Conservation (phyloP, 768 basidiomycete species). For the Russula sp. region DNA sequence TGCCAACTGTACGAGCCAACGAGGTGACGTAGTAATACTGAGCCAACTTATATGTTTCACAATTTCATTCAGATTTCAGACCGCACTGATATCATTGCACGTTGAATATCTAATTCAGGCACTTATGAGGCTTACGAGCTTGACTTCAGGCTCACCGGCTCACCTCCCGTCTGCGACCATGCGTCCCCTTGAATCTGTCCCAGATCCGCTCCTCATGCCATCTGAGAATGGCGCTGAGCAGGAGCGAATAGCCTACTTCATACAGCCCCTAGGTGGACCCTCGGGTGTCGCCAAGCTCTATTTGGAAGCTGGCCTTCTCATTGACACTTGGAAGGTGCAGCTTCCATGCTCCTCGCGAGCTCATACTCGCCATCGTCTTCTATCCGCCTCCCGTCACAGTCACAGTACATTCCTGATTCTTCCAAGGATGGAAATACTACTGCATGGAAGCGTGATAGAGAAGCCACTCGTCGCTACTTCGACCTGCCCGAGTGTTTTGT, state of each 20-base stretch:
- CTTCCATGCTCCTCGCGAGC: slow-evolving; percentile 64
- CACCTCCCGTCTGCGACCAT: slow-evolving; percentile 74
- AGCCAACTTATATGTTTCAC: too few relatives aligned
- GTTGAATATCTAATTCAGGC: too few relatives aligned
- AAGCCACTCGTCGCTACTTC: slow-evolving; percentile 67
- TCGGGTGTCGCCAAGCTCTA: slow-evolving; percentile 70
- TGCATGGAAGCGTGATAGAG: slow-evolving; percentile 73
- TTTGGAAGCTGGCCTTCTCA: slow-evolving; percentile 71
- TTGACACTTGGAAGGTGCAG: slow-evolving; percentile 82
- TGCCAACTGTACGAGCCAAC: too few relatives aligned
- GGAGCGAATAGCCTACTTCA: slow-evolving; percentile 58
- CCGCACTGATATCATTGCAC: too few relatives aligned
- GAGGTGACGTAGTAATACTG: too few relatives aligned
- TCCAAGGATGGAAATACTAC: slow-evolving; percentile 52
- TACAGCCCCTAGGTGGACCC: slow-evolving; percentile 64
- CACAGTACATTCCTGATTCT: slow-evolving; percentile 17
- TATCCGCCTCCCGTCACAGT: slow-evolving; percentile 56
- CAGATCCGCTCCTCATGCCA: slow-evolving; percentile 22
- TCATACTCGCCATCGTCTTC: slow-evolving; percentile 78
- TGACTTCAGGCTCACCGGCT: slow-evolving; percentile 81
- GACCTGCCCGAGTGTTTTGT: slow-evolving; percentile 59
- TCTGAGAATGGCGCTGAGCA: slow-evolving; percentile 43
- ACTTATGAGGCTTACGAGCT: too few relatives aligned
- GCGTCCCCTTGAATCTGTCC: slow-evolving; percentile 53
- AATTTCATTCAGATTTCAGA: too few relatives aligned